Conservation (phyloP, 768 basidiomycete species). For the Punctularia strigosozonata region DNA sequence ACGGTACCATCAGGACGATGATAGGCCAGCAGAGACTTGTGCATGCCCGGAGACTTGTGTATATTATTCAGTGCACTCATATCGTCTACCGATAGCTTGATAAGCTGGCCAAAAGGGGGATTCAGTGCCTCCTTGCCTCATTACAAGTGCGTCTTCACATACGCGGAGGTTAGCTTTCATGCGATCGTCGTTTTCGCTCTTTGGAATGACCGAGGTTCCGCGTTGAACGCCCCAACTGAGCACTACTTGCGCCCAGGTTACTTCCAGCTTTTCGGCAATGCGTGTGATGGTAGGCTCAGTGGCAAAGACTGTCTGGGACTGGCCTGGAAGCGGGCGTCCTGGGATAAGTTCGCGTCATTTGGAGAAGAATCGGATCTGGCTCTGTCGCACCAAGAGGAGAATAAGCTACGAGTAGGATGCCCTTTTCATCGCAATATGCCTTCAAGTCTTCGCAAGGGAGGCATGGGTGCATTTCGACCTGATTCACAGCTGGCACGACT, state of each 20-base stretch:
- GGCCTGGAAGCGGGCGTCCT: neutral
- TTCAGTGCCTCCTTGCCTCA: neutral
- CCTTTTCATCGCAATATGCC: slow-evolving; percentile 39
- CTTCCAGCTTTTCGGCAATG: slow-evolving; percentile 20
- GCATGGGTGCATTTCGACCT: slow-evolving; percentile 65
- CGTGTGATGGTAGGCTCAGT: slow-evolving; percentile 16
- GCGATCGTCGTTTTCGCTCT: slow-evolving; percentile 13
- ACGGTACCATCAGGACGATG: neutral
- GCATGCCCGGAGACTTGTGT: slow-evolving; percentile 8
- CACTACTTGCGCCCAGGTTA: slow-evolving; percentile 17
- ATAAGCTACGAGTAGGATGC: slow-evolving; percentile 58
- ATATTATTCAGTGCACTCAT: slow-evolving; percentile 17
- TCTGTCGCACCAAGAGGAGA: slow-evolving; percentile 36
- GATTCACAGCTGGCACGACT: slow-evolving; percentile 56
- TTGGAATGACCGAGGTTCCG: slow-evolving; percentile 19
- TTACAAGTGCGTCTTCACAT: neutral
- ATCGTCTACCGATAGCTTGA: slow-evolving; percentile 11
- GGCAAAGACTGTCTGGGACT: neutral
- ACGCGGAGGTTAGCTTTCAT: slow-evolving; percentile 15
- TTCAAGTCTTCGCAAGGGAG: slow-evolving; percentile 49
- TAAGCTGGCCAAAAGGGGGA: slow-evolving; percentile 15
- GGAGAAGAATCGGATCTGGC: too few relatives aligned
- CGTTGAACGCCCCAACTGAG: slow-evolving; percentile 20
- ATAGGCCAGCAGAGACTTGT: slow-evolving; percentile 1
- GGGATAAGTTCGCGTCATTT: slow-evolving; percentile 2